Base-by-base conservation (phyloP, 208 protist genomes). In the Trypanosoma platydactyli region DNA sequence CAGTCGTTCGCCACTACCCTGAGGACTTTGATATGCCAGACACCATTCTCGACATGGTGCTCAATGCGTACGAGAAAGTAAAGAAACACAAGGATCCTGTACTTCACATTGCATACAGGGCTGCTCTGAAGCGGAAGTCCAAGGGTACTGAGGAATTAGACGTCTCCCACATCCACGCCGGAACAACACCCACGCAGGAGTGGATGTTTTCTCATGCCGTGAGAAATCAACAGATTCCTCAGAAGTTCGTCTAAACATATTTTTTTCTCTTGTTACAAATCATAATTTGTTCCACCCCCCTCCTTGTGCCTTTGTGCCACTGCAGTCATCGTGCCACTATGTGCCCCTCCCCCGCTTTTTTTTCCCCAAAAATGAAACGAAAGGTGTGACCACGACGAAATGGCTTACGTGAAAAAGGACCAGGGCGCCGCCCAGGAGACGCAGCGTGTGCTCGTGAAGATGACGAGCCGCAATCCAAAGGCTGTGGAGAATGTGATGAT, bases 401-500 rank as follows among this genome's bases (percentile, higher is more conserved):
- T 90, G 84, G 77, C 79, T 41, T 86, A 85, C 78, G 72, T 82
- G 25, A 90, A 90, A 80, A 94, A 94, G 83, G 78, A 80, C 58
- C 64, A 83, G 66, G 71, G 54, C 54, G 68, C 67, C 33, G 69
- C 75, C 46, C 67, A 74, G 59, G 80, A 89, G 75, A 77, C 70
- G 48, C 84, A 92, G 83, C 84, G 84, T 64, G 98, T 99, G 84
- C 94, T 98, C 59, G 99, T 99, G 84, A 99, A 98, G 56, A 95
- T 99, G 57, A 97, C 98, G 59, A 94, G 84, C 69, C 88, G 89
- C 77, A 98, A 99, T 80, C 77, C 98, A 33, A 97, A 97, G 81
- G 87, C 90, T 67, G 84, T 99, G 58, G 98, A 99, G 97, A 98
- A 98, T 71, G 97, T 99, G 30, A 99, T 94, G 81, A 74, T 76